Percentiles rank a stretch among this genome's conserved stretches.
Conservation (phyloP, 345 rosid genomes). For the Citrus reticulata region DNA sequence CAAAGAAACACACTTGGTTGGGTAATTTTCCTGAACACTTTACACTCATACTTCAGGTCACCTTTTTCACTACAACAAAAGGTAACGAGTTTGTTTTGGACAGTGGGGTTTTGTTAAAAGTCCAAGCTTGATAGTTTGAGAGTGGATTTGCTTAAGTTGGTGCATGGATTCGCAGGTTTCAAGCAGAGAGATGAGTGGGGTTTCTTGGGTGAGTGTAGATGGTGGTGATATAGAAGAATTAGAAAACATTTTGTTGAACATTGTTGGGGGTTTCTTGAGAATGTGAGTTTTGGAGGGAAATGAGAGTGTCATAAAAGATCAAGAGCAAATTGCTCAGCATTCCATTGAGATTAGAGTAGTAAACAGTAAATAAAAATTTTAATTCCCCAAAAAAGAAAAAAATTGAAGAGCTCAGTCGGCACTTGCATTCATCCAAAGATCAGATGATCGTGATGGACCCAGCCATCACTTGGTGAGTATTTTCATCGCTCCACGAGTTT, state of each 20-base stretch:
- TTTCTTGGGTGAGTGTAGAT: conserved; percentile 1
- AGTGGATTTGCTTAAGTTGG: conserved; percentile 54
- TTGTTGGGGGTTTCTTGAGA: background rate
- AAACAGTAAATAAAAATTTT: background rate
- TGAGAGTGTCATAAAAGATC: conserved; percentile 9
- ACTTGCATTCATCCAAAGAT: background rate
- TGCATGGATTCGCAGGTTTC: conserved; percentile 29
- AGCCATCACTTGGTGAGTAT: background rate
- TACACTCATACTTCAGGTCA: conserved; percentile 29
- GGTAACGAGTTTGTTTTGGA: conserved; percentile 38
- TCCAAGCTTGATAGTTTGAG: conserved; percentile 32
- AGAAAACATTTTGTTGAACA: conserved; percentile 14
- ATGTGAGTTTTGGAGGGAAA: background rate
- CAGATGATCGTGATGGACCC: background rate
- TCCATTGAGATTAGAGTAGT: background rate
- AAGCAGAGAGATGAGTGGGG: conserved; percentile 11
- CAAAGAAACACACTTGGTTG: conserved; percentile 39
- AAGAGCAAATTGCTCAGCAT: background rate
- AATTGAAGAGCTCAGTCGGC: conserved; percentile 1
- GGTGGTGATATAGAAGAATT: background rate
- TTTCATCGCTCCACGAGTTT: background rate
- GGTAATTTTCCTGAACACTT: conserved; percentile 39
- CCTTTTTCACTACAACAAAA: conserved; percentile 29
- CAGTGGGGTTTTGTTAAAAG: conserved; percentile 20
- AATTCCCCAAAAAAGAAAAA: too few relatives aligned